Evolutionary conservation across 2,329 filamentous ascomycete species (phyloP), one percentile per base, ranked within the genome.

Genomic region (Beauveria sp.): DNA sequence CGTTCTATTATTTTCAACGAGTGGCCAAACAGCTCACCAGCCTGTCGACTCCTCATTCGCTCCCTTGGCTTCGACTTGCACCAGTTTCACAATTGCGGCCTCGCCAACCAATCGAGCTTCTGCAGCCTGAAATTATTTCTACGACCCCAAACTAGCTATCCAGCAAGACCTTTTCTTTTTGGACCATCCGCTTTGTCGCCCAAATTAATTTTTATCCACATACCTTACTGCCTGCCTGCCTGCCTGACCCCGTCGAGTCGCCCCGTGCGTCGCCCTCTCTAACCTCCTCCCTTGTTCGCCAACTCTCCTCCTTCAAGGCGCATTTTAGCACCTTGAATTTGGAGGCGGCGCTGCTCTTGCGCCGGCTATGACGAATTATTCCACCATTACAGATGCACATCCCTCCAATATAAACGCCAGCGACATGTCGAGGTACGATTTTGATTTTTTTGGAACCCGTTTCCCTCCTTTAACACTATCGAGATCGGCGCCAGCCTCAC

Each of bases 361-460:
- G 63, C 59, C 64, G 72, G 74, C 73, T 75, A 85, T 85, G 83
- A 78, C 80, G 71, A 80, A 78, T 66, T 84, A 85, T 70, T 79
- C 77, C 60, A 79, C 78, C 61, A 80, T 84, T 64, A 71, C 79
- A 71, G 74, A 81, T 79, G 79, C 75, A 70, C 77, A 71, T 69
- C 71, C 73, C 71, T 73, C 75, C 65, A 69, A 73, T 65, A 69
- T 69, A 62, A 72, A 69, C 66, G 69, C 73, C 67, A 75, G 71
- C 74, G 77, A 76, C 64, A 84, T 83, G 81, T 74, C 79, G 65
- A 79, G 79, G 80, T 83, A 68, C 57, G 67, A 22, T 24, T 49
- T 43, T 16, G 12, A n/a, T 51, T 45, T 31, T 40, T 53, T 26
- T 45, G 2, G 18, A 5, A 10, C 8, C 5, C 34, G 26, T 42